Evolutionary conservation across 2,329 filamentous ascomycete genomes (phyloP).

Genomic region (Talaromyces sp.): DNA sequence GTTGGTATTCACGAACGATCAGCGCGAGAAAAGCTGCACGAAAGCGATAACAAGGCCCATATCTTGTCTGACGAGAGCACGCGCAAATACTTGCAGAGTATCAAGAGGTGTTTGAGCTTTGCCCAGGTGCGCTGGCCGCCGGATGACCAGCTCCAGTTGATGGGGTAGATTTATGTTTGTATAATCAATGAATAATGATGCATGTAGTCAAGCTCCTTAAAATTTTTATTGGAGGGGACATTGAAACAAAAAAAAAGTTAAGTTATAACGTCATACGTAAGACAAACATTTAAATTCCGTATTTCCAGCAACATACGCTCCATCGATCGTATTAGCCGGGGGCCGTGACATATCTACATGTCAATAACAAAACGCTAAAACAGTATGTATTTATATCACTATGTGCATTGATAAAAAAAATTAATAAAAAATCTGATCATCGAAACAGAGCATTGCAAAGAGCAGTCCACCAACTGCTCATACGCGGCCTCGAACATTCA

Average conservation of each 20-base stretch:
- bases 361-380: neutral
- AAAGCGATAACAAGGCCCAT: slow-evolving; percentile 74
- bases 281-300: neutral
- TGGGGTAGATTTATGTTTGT: slow-evolving; percentile 58
- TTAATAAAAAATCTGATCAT: neutral
- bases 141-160: slow-evolving; percentile 84
- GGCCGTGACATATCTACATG: neutral
- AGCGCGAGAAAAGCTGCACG: slow-evolving; percentile 89
- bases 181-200: neutral
- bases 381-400: neutral
- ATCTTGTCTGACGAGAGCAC: slow-evolving; percentile 97
- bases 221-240: too few relatives aligned
- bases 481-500: slow-evolving; percentile 13
- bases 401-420: neutral
- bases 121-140: slow-evolving; percentile 96
- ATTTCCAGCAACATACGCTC: neutral
- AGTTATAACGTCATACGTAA: neutral
- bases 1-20: slow-evolving; percentile 98
- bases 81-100: slow-evolving; percentile 93
- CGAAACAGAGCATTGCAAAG: slow-evolving; percentile 7
- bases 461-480: slow-evolving; percentile 8
- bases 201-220: neutral
- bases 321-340: neutral
- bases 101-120: slow-evolving; percentile 94
- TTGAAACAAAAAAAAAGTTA: neutral